Percentiles rank a stretch among this genome's conserved stretches.
Conservation (phyloP, 352 stramenopile species). For the Pythium diclinum region DNA sequence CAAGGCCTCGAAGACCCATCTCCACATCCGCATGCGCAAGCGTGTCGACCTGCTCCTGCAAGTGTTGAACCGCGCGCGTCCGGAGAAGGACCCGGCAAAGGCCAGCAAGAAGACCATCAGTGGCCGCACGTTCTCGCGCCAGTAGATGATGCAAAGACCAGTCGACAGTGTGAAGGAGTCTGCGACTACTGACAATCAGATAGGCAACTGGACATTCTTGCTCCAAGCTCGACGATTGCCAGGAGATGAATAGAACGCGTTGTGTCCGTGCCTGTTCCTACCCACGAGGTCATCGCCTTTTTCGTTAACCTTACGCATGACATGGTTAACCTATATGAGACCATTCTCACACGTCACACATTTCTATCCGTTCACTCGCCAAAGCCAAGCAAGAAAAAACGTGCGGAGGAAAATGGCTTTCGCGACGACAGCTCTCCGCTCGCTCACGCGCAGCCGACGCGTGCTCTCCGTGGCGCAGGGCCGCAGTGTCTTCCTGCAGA, state of each 20-base stretch:
- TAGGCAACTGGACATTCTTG: background rate
- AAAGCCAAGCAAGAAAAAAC: background rate
- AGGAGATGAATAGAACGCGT: background rate
- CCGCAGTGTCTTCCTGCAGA: background rate
- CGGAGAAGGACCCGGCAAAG: slow-evolving; percentile 88
- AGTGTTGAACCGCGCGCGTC: slow-evolving; percentile 90
- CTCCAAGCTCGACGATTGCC: background rate
- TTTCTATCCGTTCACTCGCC: background rate
- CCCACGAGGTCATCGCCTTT: background rate
- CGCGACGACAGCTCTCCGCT: background rate
- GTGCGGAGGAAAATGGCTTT: slow-evolving; percentile 8
- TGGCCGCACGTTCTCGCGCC: slow-evolving; percentile 86
- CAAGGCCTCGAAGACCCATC: slow-evolving; percentile 94
- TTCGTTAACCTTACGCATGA: background rate
- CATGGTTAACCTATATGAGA: slow-evolving; percentile 12
- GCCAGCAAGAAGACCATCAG: slow-evolving; percentile 91
- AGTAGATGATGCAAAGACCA: slow-evolving; percentile 27
- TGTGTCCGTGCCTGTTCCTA: background rate
- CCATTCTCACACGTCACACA: slow-evolving; percentile 16
- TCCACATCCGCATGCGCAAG: slow-evolving; percentile 95
- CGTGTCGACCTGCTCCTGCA: slow-evolving; percentile 90
- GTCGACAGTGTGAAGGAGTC: background rate
- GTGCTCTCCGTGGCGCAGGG: background rate
- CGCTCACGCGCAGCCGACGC: background rate
- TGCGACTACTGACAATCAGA: background rate